Evolutionary conservation across 805 yeast species (phyloP).

Genomic region (Pichia eremophila): DNA sequence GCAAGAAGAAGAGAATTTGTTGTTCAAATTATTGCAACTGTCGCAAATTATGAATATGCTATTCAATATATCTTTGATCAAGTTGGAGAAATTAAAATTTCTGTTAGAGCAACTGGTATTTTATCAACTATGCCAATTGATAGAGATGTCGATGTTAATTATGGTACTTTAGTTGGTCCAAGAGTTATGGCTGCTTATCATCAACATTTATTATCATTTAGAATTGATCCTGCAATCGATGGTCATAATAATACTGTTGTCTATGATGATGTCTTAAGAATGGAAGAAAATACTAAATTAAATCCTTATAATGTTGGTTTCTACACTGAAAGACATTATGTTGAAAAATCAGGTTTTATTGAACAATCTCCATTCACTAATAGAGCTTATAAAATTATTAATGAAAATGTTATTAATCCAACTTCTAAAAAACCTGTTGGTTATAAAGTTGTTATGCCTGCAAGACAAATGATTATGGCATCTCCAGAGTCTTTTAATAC

Average conservation of each 20-base stretch:
- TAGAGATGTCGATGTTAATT: constrained; percentile 45
- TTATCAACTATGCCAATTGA: constrained; percentile 79
- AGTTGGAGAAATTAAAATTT: constrained; percentile 70
- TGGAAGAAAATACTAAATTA: constrained; percentile 41
- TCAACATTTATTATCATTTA: constrained; percentile 70
- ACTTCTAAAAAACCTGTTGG: constrained; percentile 65
- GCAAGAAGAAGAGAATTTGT: constrained; percentile 74
- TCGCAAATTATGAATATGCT: constrained; percentile 76
- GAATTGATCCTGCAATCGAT: constrained; percentile 76
- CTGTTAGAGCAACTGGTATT: constrained; percentile 81
- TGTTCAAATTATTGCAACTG: constrained; percentile 74
- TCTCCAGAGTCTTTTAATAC: constrained; percentile 52
- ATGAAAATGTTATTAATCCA: constrained; percentile 63
- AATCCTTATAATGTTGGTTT: constrained; percentile 70
- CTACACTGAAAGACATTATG: constrained; percentile 48
- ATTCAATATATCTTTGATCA: constrained; percentile 64
- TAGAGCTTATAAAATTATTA: constrained; percentile 67
- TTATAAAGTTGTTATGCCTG: constrained; percentile 65
- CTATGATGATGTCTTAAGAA: constrained; percentile 58
- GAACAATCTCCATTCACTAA: constrained; percentile 70
- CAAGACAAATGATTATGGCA: constrained; percentile 68
- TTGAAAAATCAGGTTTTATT: constrained; percentile 62
- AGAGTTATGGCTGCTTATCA: constrained; percentile 79
- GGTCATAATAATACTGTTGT: constrained; percentile 71
- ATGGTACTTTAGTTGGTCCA: constrained; percentile 73